Base-by-base conservation (phyloP, 2,329 filamentous ascomycete species). In the Hypoxylon sp. region DNA sequence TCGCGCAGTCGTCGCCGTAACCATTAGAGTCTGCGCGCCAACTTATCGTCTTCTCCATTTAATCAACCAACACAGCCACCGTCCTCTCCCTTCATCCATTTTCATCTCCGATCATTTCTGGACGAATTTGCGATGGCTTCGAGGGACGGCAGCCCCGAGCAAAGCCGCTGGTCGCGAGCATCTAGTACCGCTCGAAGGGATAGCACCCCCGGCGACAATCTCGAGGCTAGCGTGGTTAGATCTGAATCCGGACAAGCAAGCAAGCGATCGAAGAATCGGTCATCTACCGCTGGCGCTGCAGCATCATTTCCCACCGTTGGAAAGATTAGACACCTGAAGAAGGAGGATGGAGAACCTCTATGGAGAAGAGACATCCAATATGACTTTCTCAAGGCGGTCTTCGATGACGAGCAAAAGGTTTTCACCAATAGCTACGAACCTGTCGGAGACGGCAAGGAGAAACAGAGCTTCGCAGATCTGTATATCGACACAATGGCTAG, bases 401-500 rank as follows among this genome's bases (percentile, higher is more conserved):
- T 97, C 78, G 90, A 94, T 76, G 87, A 96, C 76, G 85, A 91
- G 1, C 78, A 83, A 57, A 83, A 83, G 69, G 94, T 94, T 76
- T 99, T 99, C 79, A 97, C 80, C 77, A 97, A 97, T 78, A 92
- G 92, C 79, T 97, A 95, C 79, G 94, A 97, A 73, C 79, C 84
- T 5, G 48, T 67, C 2, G 80, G 82, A 5, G 78, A 75, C 52
- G 76, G 46, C 60, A 68, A 84, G 17, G 87, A 87, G 63, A 90
- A 91, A 75, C 90, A 92, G 75, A 92, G 88, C 72, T 99, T 99
- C 79, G 94, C 96, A 67, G 94, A 98, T 79, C 89, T 99, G 67
- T 99, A 99, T 81, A 95, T 99, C 75, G 96, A 98, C 80, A 95
- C 96, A 67, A 98, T 99, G 95, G 94, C 96, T 2, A 89, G 94